Conservation (phyloP, 2,329 filamentous ascomycete genomes). For the Aspergillus sclerotialis region DNA sequence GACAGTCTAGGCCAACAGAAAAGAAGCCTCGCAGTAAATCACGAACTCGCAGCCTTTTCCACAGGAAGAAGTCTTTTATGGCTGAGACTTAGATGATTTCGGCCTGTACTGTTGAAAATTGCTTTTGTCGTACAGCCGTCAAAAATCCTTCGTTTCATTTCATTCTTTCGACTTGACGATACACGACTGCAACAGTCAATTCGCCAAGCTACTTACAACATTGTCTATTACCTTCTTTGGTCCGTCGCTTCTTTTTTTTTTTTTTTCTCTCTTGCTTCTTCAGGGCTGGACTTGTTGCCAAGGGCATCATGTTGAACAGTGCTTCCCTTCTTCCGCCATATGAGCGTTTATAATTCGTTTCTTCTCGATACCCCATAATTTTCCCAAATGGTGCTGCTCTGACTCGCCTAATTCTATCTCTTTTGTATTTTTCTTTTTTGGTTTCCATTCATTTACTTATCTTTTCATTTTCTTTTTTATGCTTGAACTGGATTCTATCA, state of each 20-base stretch:
- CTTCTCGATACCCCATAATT: constrained; percentile 18
- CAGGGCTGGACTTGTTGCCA: constrained; percentile 9
- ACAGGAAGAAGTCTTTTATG: constrained; percentile 46
- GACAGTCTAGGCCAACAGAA: constrained; percentile 40
- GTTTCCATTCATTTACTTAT: constrained; percentile 5
- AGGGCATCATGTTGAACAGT: constrained; percentile 1
- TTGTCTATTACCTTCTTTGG: no score
- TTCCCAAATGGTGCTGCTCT: constrained; percentile 5
- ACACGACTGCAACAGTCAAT: no score
- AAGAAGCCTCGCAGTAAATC: constrained; percentile 72
- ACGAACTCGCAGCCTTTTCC: constrained; percentile 66
- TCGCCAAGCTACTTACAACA: no score
- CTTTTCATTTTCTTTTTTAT: constrained; percentile 4
- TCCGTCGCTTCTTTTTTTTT: constrained; percentile 10
- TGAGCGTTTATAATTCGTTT: constrained; percentile 13
- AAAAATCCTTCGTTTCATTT: constrained; percentile 5
- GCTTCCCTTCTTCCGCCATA: constrained; percentile 6
- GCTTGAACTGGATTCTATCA: no score
- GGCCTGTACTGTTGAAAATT: constrained; percentile 3
- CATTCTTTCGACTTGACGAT: no score
- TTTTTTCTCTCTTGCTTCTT: constrained; percentile 11
- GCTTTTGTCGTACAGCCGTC: constrained; percentile 1
- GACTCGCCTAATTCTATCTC: not conserved
- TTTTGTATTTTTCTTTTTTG: constrained; percentile 4
- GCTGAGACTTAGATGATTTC: constrained; percentile 18